These are phyloP conservation scores for Cladophialophora carrionii DNA, from an alignment of 2,329 filamentous ascomycete genomes.

Conservation along the genomic window DNA sequence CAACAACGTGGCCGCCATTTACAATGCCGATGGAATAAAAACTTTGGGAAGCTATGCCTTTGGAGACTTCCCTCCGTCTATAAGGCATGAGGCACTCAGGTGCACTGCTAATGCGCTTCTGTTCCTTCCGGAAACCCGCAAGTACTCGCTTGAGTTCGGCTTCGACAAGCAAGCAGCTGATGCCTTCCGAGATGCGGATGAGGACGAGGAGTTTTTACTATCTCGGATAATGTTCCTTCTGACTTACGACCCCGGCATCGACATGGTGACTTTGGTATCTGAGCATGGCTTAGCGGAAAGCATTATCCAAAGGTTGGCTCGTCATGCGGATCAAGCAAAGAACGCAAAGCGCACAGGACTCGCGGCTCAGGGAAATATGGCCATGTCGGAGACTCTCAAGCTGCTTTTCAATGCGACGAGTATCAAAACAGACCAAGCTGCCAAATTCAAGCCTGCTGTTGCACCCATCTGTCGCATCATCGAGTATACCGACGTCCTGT, in stretches of 20 bases:
- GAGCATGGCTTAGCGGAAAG: slow-evolving; percentile 68
- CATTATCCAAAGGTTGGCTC: slow-evolving; percentile 69
- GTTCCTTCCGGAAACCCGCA: slow-evolving; percentile 67
- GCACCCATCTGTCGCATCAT: slow-evolving; percentile 73
- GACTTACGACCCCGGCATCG: slow-evolving; percentile 74
- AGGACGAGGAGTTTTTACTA: slow-evolving; percentile 83
- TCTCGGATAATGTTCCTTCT: slow-evolving; percentile 79
- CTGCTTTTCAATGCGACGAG: slow-evolving; percentile 87
- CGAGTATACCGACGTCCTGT: slow-evolving; percentile 60
- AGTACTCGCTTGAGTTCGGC: slow-evolving; percentile 72
- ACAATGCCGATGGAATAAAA: slow-evolving; percentile 75
- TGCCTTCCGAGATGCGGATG: slow-evolving; percentile 70
- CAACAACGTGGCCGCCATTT: slow-evolving; percentile 76
- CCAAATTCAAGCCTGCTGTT: slow-evolving; percentile 69
- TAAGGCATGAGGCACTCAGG: slow-evolving; percentile 74
- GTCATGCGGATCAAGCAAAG: slow-evolving; percentile 64
- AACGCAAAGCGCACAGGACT: slow-evolving; percentile 43
- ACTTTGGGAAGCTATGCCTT: slow-evolving; percentile 75
- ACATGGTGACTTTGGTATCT: slow-evolving; percentile 67
- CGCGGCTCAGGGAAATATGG: slow-evolving; percentile 61
- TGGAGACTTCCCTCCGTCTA: slow-evolving; percentile 62
- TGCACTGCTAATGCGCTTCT: slow-evolving; percentile 85
- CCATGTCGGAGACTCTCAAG: slow-evolving; percentile 81
- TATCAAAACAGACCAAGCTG: slow-evolving; percentile 65
- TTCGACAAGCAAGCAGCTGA: slow-evolving; percentile 69